Base-by-base conservation (phyloP, 148 eudicot species). In the Oxyria digyna region DNA sequence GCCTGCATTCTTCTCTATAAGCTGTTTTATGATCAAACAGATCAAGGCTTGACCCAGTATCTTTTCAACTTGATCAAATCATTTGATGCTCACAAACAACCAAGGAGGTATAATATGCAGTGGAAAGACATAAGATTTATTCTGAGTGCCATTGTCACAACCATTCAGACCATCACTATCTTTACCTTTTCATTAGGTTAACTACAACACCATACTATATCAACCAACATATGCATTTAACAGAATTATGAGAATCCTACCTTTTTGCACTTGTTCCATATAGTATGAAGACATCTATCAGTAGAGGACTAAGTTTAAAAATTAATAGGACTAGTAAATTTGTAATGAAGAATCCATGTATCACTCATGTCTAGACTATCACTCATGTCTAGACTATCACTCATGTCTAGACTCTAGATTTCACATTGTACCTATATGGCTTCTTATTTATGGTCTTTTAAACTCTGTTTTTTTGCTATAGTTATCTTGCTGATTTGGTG, bases 21-120 rank as follows among this genome's bases (percentile, higher is more conserved):
- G 85, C 78, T 95, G 76, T 91, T 95, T 69, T 95, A 95, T 82
- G 99, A 95, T 78, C 99, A 95, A 83, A 95, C 97, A 72, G 99
- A 95, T 68, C 89, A 95, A 83, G 99, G 97, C 69, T 82, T 90
- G 85, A 95, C 99, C 10, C 91, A 83, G 75, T 91, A 87, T 77
- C 87, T 95, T 37, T 73, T 95, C 73, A 87, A 85, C 73, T 78
- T 87, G 87, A 78, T 91, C 48, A 88, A 87, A 74, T 84, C 89
- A 64, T 95, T 95, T 79, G 84, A 91, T 70, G 78, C 79, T 72
- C 97, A 88, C 68, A 95, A 95, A 76, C 99, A 91, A 66, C 84
- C 97, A 59, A 95, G 84, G 83, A 91, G 99, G 99, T 95, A 69
- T 57, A 62, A 70, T 18, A 46, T 43, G 10, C 31, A 18, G 29